These are phyloP conservation scores for Scleroderma bovista DNA, from an alignment of 768 basidiomycete species.

Conservation along the genomic window DNA sequence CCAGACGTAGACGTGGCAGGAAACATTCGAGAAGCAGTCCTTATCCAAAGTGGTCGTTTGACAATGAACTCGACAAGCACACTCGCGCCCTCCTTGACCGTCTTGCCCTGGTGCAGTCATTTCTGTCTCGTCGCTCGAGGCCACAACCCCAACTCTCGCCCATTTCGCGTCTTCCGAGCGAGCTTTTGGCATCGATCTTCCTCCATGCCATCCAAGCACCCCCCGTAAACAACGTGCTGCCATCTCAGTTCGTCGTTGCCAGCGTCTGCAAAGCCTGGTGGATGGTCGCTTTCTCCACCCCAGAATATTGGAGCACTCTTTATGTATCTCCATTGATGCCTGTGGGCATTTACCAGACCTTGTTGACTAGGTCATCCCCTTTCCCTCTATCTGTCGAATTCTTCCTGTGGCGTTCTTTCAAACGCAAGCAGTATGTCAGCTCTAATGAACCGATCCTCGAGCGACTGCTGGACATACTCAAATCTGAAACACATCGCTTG, in stretches of 20 bases:
- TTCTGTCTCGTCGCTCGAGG: not conserved
- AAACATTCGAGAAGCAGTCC: not conserved
- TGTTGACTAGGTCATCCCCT: not conserved
- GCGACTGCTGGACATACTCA: not conserved
- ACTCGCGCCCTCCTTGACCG: not conserved
- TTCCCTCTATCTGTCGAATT: slow-evolving; percentile 1
- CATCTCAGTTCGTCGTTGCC: not conserved
- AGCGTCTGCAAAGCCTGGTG: slow-evolving; percentile 4
- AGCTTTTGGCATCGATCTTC: slow-evolving; percentile 1
- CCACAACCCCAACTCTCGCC: not conserved
- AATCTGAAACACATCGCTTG: not conserved
- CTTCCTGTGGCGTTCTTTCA: not conserved
- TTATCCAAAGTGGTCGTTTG: slow-evolving; percentile 2
- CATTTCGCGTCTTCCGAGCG: slow-evolving; percentile 2
- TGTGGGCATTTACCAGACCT: not conserved
- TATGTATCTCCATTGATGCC: slow-evolving; percentile 1
- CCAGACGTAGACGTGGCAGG: slow-evolving; percentile 1
- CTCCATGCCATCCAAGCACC: not conserved
- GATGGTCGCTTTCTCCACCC: not conserved
- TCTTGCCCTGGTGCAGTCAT: slow-evolving; percentile 2
- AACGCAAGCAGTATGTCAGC: not conserved
- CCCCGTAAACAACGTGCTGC: not conserved
- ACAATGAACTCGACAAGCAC: not conserved
- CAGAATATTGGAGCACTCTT: not conserved
- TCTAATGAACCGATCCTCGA: not conserved